Percentiles rank a stretch among this genome's conserved stretches.
Conservation (phyloP, 352 stramenopile species). For the Pythium phragmitis region DNA sequence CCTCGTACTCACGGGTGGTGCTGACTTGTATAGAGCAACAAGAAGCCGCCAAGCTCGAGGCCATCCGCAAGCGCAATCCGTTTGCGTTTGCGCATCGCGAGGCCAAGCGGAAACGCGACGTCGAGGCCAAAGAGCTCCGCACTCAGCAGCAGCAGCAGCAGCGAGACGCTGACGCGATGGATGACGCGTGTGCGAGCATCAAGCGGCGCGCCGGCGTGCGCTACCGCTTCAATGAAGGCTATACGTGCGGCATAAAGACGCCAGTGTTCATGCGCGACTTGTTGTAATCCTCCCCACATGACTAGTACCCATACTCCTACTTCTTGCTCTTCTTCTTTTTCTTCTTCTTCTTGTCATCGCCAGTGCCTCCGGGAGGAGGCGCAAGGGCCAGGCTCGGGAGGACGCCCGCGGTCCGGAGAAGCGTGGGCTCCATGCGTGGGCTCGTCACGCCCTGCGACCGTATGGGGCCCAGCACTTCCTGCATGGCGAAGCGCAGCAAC, state of each 20-base stretch:
- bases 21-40: conserved; percentile 42
- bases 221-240: conserved; percentile 91
- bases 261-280: conserved; percentile 86
- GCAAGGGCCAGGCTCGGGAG: background rate
- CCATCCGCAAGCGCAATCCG: conserved; percentile 65
- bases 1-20: background rate
- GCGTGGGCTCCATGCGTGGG: conserved; percentile 18
- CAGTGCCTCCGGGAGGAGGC: background rate
- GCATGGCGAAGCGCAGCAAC: conserved; percentile 66
- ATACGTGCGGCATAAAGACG: conserved; percentile 89
- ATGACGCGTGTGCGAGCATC: conserved; percentile 25
- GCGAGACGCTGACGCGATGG: conserved; percentile 5
- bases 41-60: conserved; percentile 59
- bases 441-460: conserved; percentile 25
- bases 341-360: conserved; percentile 27
- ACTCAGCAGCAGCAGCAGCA: conserved; percentile 38
- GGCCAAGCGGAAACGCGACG: conserved; percentile 70
- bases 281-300: conserved; percentile 32
- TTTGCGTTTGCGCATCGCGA: conserved; percentile 83
- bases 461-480: conserved; percentile 65
- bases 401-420: background rate
- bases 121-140: conserved; percentile 31
- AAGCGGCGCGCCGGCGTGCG: conserved; percentile 50
- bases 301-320: background rate
- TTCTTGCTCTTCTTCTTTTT: conserved; percentile 54